Conservation (phyloP, 805 yeast species). For the Ogataea methanolica region DNA sequence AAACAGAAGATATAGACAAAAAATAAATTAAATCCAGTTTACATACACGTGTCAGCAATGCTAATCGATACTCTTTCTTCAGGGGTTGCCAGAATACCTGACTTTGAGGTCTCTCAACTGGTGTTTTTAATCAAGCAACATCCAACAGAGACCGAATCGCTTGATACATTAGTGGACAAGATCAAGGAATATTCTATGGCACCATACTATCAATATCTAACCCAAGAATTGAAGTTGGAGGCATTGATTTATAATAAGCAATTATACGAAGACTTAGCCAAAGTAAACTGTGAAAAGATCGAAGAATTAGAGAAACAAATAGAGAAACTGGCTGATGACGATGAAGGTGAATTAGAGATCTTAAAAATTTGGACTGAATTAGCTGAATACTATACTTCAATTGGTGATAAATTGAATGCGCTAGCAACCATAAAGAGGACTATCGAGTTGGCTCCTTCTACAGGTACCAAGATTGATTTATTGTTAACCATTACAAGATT, state of each 20-base stretch:
- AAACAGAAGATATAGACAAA: neutral
- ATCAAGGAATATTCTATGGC: conserved; percentile 66
- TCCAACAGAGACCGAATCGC: conserved; percentile 28
- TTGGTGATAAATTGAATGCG: conserved; percentile 78
- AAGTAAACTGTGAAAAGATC: conserved; percentile 53
- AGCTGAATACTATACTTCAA: conserved; percentile 82
- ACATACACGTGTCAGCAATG: conserved; percentile 9
- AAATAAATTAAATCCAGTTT: neutral
- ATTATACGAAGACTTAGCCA: conserved; percentile 46
- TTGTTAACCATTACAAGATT: conserved; percentile 76
- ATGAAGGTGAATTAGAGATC: conserved; percentile 83
- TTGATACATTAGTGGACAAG: conserved; percentile 43
- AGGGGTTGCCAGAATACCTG: conserved; percentile 65
- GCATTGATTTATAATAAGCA: conserved; percentile 55
- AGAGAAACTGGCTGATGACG: conserved; percentile 54
- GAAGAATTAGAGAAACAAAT: conserved; percentile 49
- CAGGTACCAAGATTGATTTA: conserved; percentile 89
- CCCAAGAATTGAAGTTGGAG: conserved; percentile 37
- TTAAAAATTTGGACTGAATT: conserved; percentile 72
- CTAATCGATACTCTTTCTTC: conserved; percentile 38
- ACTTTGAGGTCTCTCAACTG: conserved; percentile 74
- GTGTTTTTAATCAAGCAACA: conserved; percentile 56
- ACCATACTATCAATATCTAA: conserved; percentile 74
- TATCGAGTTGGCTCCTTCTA: conserved; percentile 71
- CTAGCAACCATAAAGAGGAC: conserved; percentile 64